Evolutionary conservation across 306 rosid genomes (phyloP).

Genomic region (Arachis hypogaea): DNA sequence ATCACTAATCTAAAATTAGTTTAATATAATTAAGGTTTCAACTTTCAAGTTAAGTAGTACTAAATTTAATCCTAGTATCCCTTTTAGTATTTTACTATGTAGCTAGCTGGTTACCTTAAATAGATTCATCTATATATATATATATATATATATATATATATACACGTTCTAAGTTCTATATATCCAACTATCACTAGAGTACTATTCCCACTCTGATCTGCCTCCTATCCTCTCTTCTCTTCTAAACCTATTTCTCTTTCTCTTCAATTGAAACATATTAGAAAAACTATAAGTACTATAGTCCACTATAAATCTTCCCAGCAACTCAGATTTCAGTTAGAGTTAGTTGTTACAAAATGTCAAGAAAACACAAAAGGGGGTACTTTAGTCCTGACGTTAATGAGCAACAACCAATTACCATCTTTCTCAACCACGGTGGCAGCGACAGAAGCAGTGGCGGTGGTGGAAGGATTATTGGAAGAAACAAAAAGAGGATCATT

Average conservation of each 20-base stretch:
- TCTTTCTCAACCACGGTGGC: slow-evolving; percentile 39
- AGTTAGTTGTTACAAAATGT: slow-evolving; percentile 38
- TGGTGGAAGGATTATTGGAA: slow-evolving; percentile 16
- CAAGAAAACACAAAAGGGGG: slow-evolving; percentile 55
- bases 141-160: not conserved
- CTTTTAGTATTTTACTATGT: slow-evolving; percentile 9
- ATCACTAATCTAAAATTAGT: too few relatives aligned
- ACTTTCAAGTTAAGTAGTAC: too few relatives aligned
- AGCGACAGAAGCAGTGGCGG: not conserved
- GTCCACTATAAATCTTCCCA: too few relatives aligned
- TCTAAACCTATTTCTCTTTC: too few relatives aligned
- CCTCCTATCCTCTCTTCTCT: not conserved
- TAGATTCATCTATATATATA: slow-evolving; percentile 18
- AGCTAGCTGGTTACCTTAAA: not conserved
- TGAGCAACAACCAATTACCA: slow-evolving; percentile 40
- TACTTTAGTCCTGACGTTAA: slow-evolving; percentile 70
- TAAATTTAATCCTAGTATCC: not conserved
- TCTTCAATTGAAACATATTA: too few relatives aligned
- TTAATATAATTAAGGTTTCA: too few relatives aligned
- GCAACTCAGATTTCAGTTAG: too few relatives aligned
- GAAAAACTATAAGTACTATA: too few relatives aligned
- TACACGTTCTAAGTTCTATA: slow-evolving; percentile 21
- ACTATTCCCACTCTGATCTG: not conserved
- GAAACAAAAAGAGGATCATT: slow-evolving; percentile 36
- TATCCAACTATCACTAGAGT: slow-evolving; percentile 14